phyloP scores from a whole-genome alignment of 805 yeast species.

The Starmera quercuum region DNA sequence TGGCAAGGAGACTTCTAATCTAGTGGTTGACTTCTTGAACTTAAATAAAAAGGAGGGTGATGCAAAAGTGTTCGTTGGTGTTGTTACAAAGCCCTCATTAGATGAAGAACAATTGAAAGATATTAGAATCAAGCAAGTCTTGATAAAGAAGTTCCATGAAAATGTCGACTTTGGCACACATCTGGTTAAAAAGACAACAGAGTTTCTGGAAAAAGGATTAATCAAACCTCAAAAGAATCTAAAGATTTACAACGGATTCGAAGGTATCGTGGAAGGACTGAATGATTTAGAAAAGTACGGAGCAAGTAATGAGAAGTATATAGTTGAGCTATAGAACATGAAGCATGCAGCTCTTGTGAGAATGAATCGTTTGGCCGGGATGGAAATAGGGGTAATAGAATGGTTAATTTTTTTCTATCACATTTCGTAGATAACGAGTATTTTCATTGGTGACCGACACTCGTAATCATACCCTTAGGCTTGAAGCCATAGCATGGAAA shows the following conservation, averaged over 20 bases:
- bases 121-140: conserved; percentile 24
- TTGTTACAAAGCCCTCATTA: conserved; percentile 29
- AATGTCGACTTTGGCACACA: conserved; percentile 28
- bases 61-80: conserved; percentile 26
- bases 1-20: conserved; percentile 30
- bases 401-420: too few species aligned
- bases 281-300: conserved; percentile 31
- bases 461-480: too few species aligned
- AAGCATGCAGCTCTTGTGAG: too few species aligned
- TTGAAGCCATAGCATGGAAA: too few species aligned
- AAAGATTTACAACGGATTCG: conserved; percentile 28
- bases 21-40: conserved; percentile 23
- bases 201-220: conserved; percentile 19
- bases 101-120: conserved; percentile 13
- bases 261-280: conserved; percentile 27
- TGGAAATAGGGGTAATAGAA: too few species aligned
- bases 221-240: conserved; percentile 27
- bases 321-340: conserved; percentile 20
- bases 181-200: conserved; percentile 26
- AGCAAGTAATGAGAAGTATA: conserved; percentile 36
- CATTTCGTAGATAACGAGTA: too few species aligned
- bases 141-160: conserved; percentile 37
- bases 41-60: conserved; percentile 6
- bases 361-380: too few species aligned
- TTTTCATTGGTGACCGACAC: too few species aligned